Percentiles rank a stretch among this genome's conserved stretches.
Conservation (phyloP, 192 early-diverging fungal species). For the Funneliformis geosporum region DNA sequence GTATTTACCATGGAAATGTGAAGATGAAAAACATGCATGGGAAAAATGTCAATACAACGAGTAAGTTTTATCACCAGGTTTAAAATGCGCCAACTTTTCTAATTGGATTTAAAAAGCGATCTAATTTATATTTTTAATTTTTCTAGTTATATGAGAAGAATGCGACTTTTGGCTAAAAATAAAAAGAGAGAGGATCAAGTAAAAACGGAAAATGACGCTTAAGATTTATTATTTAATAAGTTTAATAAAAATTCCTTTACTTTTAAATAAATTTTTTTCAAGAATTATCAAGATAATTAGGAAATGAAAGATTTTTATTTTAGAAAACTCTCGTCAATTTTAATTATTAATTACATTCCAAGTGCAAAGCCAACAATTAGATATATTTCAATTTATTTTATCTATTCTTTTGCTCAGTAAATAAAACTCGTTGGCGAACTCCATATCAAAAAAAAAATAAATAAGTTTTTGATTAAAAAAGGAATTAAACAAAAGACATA, state of each 20-base stretch:
- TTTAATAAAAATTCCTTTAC: too few relatives aligned
- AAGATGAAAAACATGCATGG: constrained; percentile 82
- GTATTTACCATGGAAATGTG: constrained; percentile 95
- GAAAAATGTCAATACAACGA: constrained; percentile 98
- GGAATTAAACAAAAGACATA: constrained; percentile 1
- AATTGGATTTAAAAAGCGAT: not conserved
- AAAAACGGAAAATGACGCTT: not conserved
- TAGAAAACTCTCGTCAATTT: too few relatives aligned
- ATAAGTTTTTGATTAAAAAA: not conserved
- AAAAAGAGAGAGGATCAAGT: constrained; percentile 6
- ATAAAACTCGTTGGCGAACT: constrained; percentile 19
- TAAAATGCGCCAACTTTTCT: not conserved
- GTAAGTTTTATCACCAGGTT: constrained; percentile 41
- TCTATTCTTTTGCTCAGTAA: constrained; percentile 25
- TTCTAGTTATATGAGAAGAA: constrained; percentile 10
- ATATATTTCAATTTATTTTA: not conserved
- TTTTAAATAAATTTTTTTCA: too few relatives aligned
- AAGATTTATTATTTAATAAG: not conserved
- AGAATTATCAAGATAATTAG: too few relatives aligned
- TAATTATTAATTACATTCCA: too few relatives aligned
- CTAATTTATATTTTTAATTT: not conserved
- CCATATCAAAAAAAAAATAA: not conserved
- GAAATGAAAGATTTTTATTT: too few relatives aligned
- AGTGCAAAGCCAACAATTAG: too few relatives aligned
- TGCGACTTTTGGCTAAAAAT: not conserved